These are phyloP conservation scores for Colletotrichum destructivum DNA, from an alignment of 2,329 filamentous ascomycete species.

Conservation along the genomic window DNA sequence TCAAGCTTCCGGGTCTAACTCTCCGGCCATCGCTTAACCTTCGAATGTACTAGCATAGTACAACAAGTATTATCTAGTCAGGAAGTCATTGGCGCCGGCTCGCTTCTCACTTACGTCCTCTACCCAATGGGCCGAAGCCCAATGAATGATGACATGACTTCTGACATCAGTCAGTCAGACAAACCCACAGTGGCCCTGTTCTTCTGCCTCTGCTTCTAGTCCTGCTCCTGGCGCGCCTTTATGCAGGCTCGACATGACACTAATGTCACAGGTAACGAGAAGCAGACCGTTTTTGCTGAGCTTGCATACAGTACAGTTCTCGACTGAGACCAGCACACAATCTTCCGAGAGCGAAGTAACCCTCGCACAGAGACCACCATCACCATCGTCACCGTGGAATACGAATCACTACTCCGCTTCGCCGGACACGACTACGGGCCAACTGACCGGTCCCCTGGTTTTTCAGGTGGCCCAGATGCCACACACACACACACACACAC, in stretches of 20 bases:
- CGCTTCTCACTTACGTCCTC: neutral
- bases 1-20: constrained; percentile 18
- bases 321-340: constrained; percentile 8
- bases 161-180: neutral
- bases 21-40: neutral
- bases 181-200: neutral
- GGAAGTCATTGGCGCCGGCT: neutral
- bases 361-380: neutral
- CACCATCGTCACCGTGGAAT: neutral
- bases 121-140: neutral
- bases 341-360: neutral
- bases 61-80: too few species aligned
- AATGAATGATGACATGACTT: neutral
- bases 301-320: neutral
- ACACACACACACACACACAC: constrained; percentile 7
- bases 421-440: constrained; percentile 28
- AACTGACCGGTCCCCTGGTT: constrained; percentile 6
- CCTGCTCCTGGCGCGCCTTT: too few species aligned
- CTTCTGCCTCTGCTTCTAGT: neutral
- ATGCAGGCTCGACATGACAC: too few species aligned
- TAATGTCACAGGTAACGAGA: too few species aligned
- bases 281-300: constrained; percentile 1
- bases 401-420: constrained; percentile 7
- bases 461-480: constrained; percentile 29
- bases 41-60: too few species aligned